Evolutionary conservation across 2,329 filamentous ascomycete species (phyloP).

Genomic region (Chrysoporthe deuterocubensis): DNA sequence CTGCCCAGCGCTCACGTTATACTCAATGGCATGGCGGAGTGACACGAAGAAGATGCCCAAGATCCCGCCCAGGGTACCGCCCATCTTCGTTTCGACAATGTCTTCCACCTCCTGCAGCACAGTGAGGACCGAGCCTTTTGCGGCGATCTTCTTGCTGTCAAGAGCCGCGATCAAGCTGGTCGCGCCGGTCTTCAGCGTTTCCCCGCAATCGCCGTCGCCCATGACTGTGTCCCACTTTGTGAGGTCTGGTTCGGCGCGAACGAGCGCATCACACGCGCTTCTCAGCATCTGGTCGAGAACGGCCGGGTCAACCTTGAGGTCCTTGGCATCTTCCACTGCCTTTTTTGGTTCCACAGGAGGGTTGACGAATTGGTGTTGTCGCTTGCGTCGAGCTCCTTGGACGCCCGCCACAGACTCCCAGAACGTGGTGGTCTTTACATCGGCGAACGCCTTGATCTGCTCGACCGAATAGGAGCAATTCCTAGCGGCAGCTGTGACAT

Average conservation of each 20-base stretch:
- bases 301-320: constrained; percentile 55
- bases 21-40: constrained; percentile 45
- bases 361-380: constrained; percentile 50
- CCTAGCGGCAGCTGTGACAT: constrained; percentile 53
- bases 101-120: constrained; percentile 55
- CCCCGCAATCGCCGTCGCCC: constrained; percentile 66
- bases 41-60: constrained; percentile 60
- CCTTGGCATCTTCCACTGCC: constrained; percentile 44
- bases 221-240: constrained; percentile 45
- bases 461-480: constrained; percentile 50
- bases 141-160: constrained; percentile 41
- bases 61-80: constrained; percentile 55
- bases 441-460: constrained; percentile 67
- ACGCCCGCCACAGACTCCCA: constrained; percentile 58
- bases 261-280: constrained; percentile 54
- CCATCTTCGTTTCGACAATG: constrained; percentile 61
- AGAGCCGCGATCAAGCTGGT: constrained; percentile 52
- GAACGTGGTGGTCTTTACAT: constrained; percentile 62
- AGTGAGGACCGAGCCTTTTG: constrained; percentile 49
- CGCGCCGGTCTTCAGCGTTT: constrained; percentile 61
- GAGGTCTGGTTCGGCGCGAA: constrained; percentile 64
- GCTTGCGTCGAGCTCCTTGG: constrained; percentile 46
- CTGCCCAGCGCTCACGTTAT: constrained; percentile 29
- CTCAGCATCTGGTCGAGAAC: constrained; percentile 60
- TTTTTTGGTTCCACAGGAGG: constrained; percentile 41